Evolutionary conservation across 2,329 filamentous ascomycete species (phyloP).

Genomic region (Fusarium sp.): DNA sequence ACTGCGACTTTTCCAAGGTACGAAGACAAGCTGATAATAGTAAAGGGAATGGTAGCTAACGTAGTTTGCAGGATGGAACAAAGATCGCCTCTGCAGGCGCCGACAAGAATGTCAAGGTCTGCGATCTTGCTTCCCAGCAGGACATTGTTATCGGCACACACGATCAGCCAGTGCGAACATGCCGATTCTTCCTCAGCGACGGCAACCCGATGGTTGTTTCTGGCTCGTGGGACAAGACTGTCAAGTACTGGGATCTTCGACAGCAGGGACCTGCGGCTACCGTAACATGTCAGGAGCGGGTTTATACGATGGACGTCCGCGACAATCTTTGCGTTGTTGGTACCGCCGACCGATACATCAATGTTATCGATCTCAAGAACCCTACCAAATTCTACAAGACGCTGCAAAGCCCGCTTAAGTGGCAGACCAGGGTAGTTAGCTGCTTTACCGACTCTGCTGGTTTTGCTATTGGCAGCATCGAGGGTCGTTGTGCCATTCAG

Average conservation of each 20-base stretch:
- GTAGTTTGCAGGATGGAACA: constrained; percentile 78
- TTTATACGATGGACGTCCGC: constrained; percentile 93
- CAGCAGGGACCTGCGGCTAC: constrained; percentile 73
- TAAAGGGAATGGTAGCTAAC: constrained; percentile 15
- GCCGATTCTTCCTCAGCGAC: constrained; percentile 80
- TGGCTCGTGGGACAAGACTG: constrained; percentile 90
- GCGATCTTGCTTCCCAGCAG: constrained; percentile 80
- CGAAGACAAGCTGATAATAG: constrained; percentile 43
- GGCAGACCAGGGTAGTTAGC: constrained; percentile 95
- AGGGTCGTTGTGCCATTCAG: constrained; percentile 97
- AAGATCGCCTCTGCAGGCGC: constrained; percentile 90
- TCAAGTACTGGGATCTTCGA: constrained; percentile 90
- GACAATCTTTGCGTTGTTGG: constrained; percentile 91
- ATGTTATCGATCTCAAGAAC: constrained; percentile 90
- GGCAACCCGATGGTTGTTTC: constrained; percentile 87
- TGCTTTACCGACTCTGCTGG: constrained; percentile 94
- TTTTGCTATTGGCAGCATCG: constrained; percentile 95
- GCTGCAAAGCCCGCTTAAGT: constrained; percentile 94
- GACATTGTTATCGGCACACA: constrained; percentile 84
- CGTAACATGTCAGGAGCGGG: constrained; percentile 78
- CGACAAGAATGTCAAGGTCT: constrained; percentile 90
- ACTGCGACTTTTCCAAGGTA: constrained; percentile 90
- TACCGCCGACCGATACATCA: constrained; percentile 95
- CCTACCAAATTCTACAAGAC: constrained; percentile 96
- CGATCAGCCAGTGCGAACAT: constrained; percentile 83